Base-by-base conservation (phyloP, 192 early-diverging fungal species). In the Coemansia nantahalensis region DNA sequence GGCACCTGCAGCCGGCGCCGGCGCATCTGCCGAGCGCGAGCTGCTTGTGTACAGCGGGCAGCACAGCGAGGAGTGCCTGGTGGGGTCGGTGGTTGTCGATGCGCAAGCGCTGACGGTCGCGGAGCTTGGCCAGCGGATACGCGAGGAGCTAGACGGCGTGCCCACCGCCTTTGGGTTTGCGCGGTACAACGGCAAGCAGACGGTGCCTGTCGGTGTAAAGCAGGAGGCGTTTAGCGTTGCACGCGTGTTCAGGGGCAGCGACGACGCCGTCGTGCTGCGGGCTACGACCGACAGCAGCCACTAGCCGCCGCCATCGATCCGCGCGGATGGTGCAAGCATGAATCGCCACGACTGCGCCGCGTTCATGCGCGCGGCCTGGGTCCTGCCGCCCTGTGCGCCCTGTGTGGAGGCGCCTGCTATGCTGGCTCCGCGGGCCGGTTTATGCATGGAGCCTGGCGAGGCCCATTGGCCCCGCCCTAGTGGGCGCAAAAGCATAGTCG, bases 81-180 rank as follows among this genome's bases (percentile, higher is more conserved):
- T 84, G 9, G 85, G 85, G n/a, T 76, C 82, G 8, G 79, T 87
- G 32, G 83, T 80, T 60, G 65, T 56, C 13, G 47, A 56, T 16
- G 19, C 33, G 10, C 23, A 17, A 13, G 11, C 39, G 5, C 63
- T 57, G 48, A 69, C 59, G 14, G 36, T 77, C 5, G 17, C 50
- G 2, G 62, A 58, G 2, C 49, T 68, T 19, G 35, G 36, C 5
- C 13, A 9, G 17, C 39, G 33, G 32, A 83, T 80, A 28, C 59
- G 43, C 33, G 39, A 48, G 9, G 85, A 85, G 49, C 62, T 87
- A 11, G 85, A 84, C 45, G 76, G 64, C 19, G 33, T 87, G 0
- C 81, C 85, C 6, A 59, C 38, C 0, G 31, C 56, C 14, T 82
- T 81, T 55, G 44, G 55, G 0, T 32, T 86, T 11, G 49, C 77